Base-by-base conservation (phyloP, 345 rosid species). In the Boechera divaricarpa region DNA sequence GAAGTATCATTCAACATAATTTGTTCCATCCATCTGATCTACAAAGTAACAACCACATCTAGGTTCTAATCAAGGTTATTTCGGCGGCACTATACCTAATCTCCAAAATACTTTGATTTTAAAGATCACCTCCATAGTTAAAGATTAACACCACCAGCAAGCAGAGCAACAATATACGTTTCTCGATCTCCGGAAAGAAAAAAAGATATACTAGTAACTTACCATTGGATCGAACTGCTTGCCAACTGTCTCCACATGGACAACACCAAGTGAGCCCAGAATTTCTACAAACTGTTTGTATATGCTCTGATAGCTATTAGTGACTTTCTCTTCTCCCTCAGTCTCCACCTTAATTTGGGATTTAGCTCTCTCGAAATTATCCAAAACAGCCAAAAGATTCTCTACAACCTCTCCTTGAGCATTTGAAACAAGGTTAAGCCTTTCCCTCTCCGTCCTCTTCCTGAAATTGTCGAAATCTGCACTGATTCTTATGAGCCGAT, bases 381-480 rank as follows among this genome's bases (percentile, higher is more conserved):
- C 99, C 84, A 92, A 77, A 72, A 95, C 94, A 21, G 83, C 75
- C 73, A 95, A 74, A 33, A 95, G 83, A 82, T 73, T 91, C 87
- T 95, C 99, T 28, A 91, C 87, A 45, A 95, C 89, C 77, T 91
- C 98, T 60, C 99, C 99, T 81, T 91, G 94, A 76, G 98, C 91
- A 87, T 91, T 92, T 57, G 90, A 59, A 51, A 92, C 91, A 78
- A 92, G 58, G 26, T 92, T 87, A 67, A 89, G 88, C 66, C 98
- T 90, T 39, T 95, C 99, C 74, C 86, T 86, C 63, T 95, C 96
- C 2, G 94, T 92, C 72, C 97, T 92, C 87, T 88, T 95, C 63
- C 99, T 88, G 77, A 95, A 95, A 85, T 95, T 95, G 77, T 92
- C 99, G 39, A 95, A 95, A 83, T 95, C 98, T 1, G 97, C 97